Evolutionary conservation across 2,329 filamentous ascomycete species (phyloP), one percentile per base, ranked within the genome.

Genomic region (Coniochaeta sp.): DNA sequence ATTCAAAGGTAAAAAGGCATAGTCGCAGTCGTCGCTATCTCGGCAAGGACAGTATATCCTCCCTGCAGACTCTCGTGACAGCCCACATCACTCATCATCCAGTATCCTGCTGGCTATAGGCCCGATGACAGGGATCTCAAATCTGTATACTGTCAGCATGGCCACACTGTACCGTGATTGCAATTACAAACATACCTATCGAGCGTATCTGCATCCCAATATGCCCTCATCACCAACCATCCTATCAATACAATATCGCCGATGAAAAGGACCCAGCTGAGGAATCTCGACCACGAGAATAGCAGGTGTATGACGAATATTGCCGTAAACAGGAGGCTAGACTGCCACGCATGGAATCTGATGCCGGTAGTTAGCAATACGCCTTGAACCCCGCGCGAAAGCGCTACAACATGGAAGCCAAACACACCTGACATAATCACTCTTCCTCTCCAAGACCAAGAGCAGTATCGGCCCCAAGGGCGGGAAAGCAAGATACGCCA

Each of bases 271-370:
- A 93, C 71, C 90, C 91, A 97, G 63, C 89, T 93, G 1, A 98
- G 78, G 60, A 96, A 86, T 1, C 79, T 81, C 26, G 90, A 93
- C 89, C 91, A 96, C 14, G 87, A 88, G 73, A 98, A 88, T 47
- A 98, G 77, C 40, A 98, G 81, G 71, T 98, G 93, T 26, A 97
- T 66, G 58, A 96, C 75, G 74, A 93, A 84, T 61, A 86, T 70
- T 57, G 83, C 83, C 0, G 90, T 89, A 73, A 96, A 97, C 3
- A 96, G 74, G 68, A 96, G 79, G 64, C 89, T 88, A 7, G 89
- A 90, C 76, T 99, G 95, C 93, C 95, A 99, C 8, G 95, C 95
- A 74, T 99, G 95, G 67, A 98, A 98, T 64, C 90, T 93, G 56
- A 44, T 47, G 16, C 34, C 22, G 43, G 26, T 33, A 12, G 62